phyloP scores from a whole-genome alignment of 805 yeast genomes.

The Phaffomyces opuntiae region DNA sequence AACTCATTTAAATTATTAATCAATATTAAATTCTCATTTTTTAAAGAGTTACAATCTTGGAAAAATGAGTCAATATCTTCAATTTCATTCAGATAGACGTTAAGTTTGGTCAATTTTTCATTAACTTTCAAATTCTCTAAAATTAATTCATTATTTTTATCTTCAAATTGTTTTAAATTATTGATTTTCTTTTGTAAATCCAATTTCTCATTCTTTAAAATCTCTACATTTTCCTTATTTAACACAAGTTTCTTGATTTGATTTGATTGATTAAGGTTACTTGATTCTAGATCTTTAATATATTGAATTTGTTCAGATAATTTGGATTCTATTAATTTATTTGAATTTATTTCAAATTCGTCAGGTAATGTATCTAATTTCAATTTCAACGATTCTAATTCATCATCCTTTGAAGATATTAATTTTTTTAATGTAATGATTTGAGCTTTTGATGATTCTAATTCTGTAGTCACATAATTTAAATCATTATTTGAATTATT shows the following conservation, averaged over 20 bases:
- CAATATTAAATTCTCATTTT: slow-evolving; percentile 32
- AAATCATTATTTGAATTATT: neutral
- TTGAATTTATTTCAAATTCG: slow-evolving; percentile 27
- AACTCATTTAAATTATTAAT: slow-evolving; percentile 25
- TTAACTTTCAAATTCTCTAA: slow-evolving; percentile 42
- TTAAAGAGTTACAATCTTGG: slow-evolving; percentile 32
- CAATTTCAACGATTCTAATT: slow-evolving; percentile 23
- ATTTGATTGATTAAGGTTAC: slow-evolving; percentile 45
- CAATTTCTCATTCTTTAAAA: slow-evolving; percentile 49
- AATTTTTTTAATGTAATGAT: neutral
- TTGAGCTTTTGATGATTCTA: neutral
- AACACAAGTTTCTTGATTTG: slow-evolving; percentile 44
- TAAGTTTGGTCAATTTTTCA: slow-evolving; percentile 42
- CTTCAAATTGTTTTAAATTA: slow-evolving; percentile 35
- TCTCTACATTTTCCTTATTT: slow-evolving; percentile 38
- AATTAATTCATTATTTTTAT: slow-evolving; percentile 40
- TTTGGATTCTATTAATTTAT: slow-evolving; percentile 25
- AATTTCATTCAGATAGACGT: slow-evolving; percentile 30
- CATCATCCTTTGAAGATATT: slow-evolving; percentile 17
- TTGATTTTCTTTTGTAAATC: slow-evolving; percentile 33
- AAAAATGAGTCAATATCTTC: slow-evolving; percentile 31
- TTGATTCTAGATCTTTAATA: slow-evolving; percentile 41
- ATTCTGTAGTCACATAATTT: neutral
- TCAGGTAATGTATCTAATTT: slow-evolving; percentile 32
- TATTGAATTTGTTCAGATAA: slow-evolving; percentile 38